Base-by-base conservation (phyloP, 768 basidiomycete genomes). In the Naganishia vaughanmartiniae region DNA sequence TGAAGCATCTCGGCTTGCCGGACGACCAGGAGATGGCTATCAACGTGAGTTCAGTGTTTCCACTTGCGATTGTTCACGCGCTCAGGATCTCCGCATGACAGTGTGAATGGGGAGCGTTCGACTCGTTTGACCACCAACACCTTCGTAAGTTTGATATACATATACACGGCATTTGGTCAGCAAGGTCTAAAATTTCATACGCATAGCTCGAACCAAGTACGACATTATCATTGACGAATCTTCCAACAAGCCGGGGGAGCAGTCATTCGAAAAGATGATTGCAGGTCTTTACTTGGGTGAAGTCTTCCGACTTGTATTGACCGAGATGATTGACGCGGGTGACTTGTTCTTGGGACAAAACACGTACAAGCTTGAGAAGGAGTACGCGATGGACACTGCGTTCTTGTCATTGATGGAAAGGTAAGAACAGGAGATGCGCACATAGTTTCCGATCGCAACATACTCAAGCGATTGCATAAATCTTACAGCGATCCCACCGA, bases 271-370 rank as follows among this genome's bases (percentile, higher is more conserved):
- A 89, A 93, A 96, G 93, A 93, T 95, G 74, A 95, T 96, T 70
- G 93, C 93, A 0, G 93, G 93, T 63, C 89, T 92, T 66, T 96
- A 96, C 80, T 87, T 99, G 42, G 95, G 95, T 71, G 95, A 99
- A 83, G 93, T 98, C 75, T 85, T 97, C 74, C 89, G 95, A n/a
- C 84, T 98, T 33, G 89, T 97, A 74, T 86, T 99, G 70, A 91
- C 89, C 78, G 95, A 99, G 81, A 88, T 99, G 58, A 93, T 96
- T 78, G 94, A 96, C 78, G 90, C 93, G 74, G 96, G 95, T 82
- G 90, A 94, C 24, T 87, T 99, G 66, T 99, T 99, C 88, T 86
- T 96, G 34, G 94, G 96, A 30, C 95, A 99, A 82, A 92, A 95
- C 81, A 96, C 95, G 0, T 97, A 97, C 87, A 97, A 98, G 84